phyloP scores from a whole-genome alignment of 1,284 basidiomycete genomes.

The Sanguinoderma infundibulare region DNA sequence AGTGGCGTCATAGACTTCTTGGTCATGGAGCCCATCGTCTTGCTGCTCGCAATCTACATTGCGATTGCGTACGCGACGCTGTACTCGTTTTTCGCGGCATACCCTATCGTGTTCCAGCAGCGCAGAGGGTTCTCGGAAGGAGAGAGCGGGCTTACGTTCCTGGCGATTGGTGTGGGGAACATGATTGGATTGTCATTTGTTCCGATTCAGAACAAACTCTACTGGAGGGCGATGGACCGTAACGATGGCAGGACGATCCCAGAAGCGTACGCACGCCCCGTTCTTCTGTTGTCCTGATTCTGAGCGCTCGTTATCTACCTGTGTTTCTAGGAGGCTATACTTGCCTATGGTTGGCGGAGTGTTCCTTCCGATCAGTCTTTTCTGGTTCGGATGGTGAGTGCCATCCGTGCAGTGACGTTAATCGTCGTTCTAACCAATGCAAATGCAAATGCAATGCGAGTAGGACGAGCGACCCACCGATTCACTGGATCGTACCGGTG shows the following conservation, averaged over 20 bases:
- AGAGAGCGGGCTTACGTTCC: slow-evolving; percentile 64
- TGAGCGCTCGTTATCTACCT: slow-evolving; percentile 9
- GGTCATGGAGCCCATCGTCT: slow-evolving; percentile 70
- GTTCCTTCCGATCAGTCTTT: slow-evolving; percentile 62
- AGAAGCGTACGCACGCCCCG: slow-evolving; percentile 52
- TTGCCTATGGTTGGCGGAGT: slow-evolving; percentile 59
- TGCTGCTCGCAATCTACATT: slow-evolving; percentile 69
- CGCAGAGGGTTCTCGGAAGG: slow-evolving; percentile 64
- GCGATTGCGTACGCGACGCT: slow-evolving; percentile 68
- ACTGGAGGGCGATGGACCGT: slow-evolving; percentile 53
- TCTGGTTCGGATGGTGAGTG: slow-evolving; percentile 59
- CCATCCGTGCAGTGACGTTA: no score
- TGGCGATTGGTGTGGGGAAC: slow-evolving; percentile 68
- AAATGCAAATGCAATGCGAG: no score
- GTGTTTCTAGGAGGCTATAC: slow-evolving; percentile 55
- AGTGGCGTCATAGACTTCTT: slow-evolving; percentile 53
- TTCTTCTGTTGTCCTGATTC: neutral
- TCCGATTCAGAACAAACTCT: slow-evolving; percentile 60
- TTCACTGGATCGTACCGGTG: slow-evolving; percentile 68
- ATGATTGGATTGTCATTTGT: slow-evolving; percentile 55
- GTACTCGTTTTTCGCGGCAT: slow-evolving; percentile 62
- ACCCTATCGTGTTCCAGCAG: slow-evolving; percentile 66
- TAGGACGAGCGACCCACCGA: slow-evolving; percentile 59
- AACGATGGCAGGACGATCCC: slow-evolving; percentile 59
- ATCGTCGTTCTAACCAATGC: no score